Evolutionary conservation across 2,329 filamentous ascomycete genomes (phyloP), one percentile per base, ranked within the genome.

Genomic region (Aspergillus sp.): DNA sequence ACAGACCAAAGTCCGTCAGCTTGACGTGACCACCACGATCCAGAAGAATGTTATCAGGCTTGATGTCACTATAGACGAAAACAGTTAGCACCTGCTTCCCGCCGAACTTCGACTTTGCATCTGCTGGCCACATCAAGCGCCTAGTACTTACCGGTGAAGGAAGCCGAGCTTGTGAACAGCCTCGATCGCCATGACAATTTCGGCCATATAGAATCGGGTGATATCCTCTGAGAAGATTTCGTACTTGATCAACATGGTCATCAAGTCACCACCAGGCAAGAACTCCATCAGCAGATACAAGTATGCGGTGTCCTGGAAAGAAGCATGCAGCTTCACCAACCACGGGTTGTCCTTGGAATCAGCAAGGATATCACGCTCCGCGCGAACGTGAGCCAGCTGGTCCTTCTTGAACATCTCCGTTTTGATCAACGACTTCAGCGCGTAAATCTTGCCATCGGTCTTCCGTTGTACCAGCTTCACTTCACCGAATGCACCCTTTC

Each of bases 161-260:
- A 97, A 99, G 63, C 95, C 95, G 66, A 98, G 85, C 77, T 96
- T 97, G 79, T 99, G 95, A 45, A 99, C 95, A 13, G 95, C 95
- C 74, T 99, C 95, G 68, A 99, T 98, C n/a, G 95, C 95, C 73
- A 98, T 85, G 23, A 97, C 91, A 70, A 98, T 94, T 78, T 99
- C 94, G 23, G 95, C 95, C 87, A 99, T 99, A 79, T 99, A 99
- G 79, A 99, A 99, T 17, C 95, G 88, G 30, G 95, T 99, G 68
- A 99, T 98, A 69, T 99, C 95, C 77, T 98, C 94, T 0, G 92
- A 96, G 78, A 99, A 99, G 76, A 99, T 97, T 77, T 99, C 95
- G 74, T 99, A 99, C 84, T 98, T 99, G 82, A 99, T 99, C 69
- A 99, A 84, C 95, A 99, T 99, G 3, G 95, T 99, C 95, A 99